Percentiles rank a stretch among this genome's conserved stretches.
These are phyloP conservation scores for Furcasterigmium sp. DNA, from an alignment of 2,329 filamentous ascomycete species.

Conservation along the genomic window DNA sequence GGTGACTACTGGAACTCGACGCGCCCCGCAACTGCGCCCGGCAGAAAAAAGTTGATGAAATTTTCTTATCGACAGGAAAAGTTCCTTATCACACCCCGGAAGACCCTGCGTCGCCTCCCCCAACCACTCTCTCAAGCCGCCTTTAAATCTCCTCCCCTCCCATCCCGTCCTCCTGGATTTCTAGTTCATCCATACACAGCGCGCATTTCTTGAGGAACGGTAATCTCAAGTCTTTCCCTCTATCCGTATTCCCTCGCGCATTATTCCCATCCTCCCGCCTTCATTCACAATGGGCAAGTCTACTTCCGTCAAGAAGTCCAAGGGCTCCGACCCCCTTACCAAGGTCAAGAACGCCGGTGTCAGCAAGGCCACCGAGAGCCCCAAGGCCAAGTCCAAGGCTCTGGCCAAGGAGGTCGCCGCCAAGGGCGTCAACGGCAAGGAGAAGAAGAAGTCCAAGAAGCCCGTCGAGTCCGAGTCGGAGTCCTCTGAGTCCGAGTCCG, in stretches of 20 bases:
- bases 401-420: conserved; percentile 54
- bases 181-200: conserved; percentile 3
- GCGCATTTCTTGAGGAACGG: conserved; percentile 2
- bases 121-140: conserved; percentile 11
- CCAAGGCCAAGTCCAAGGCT: conserved; percentile 64
- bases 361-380: conserved; percentile 60
- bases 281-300: conserved; percentile 54
- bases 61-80: not conserved
- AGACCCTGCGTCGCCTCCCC: conserved; percentile 10
- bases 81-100: conserved; percentile 1
- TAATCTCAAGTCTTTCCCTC: conserved; percentile 5
- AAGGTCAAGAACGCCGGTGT: conserved; percentile 62
- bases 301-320: conserved; percentile 43
- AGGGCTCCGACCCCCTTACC: conserved; percentile 44
- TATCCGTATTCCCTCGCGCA: conserved; percentile 5
- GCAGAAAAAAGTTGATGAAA: conserved; percentile 10
- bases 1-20: not conserved
- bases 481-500: conserved; percentile 24
- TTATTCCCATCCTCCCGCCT: not conserved
- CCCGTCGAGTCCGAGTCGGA: conserved; percentile 17
- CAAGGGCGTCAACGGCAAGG: conserved; percentile 40
- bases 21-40: conserved; percentile 1
- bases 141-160: conserved; percentile 3
- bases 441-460: conserved; percentile 43
- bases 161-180: not conserved